A percentile compares a stretch with the other conserved stretches of the same genome.
Evolutionary conservation across 176 grass and related monocot genomes (phyloP).

Genomic region (Oryza glumipatula): DNA sequence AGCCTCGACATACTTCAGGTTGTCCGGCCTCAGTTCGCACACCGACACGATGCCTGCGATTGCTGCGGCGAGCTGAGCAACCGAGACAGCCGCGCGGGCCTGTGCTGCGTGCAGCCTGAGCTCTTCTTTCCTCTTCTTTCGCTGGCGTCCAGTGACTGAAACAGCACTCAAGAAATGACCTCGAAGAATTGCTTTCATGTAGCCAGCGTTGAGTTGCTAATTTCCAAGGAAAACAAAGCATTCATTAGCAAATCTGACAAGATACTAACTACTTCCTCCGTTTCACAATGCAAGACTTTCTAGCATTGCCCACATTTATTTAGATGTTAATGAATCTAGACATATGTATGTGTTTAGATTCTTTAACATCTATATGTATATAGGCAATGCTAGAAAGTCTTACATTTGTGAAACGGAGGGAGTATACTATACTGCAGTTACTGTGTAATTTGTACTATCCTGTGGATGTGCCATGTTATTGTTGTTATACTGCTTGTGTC

Average conservation of each 20-base stretch:
- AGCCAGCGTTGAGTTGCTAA: conserved; percentile 49
- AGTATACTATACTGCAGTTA: neutral
- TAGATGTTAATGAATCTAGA: too few relatives aligned
- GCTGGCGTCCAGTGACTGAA: conserved; percentile 44
- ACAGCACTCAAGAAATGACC: conserved; percentile 55
- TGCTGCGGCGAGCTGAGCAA: conserved; percentile 73
- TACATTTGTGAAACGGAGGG: too few relatives aligned
- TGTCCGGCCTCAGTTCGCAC: conserved; percentile 42
- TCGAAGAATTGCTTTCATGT: conserved; percentile 57
- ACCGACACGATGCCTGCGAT: conserved; percentile 64
- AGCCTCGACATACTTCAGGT: too few relatives aligned
- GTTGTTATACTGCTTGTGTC: neutral
- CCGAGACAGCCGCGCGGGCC: conserved; percentile 72
- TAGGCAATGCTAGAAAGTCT: too few relatives aligned
- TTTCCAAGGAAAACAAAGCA: neutral
- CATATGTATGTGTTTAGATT: too few relatives aligned
- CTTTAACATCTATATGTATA: too few relatives aligned
- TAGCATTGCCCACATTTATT: too few relatives aligned
- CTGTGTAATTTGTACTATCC: neutral
- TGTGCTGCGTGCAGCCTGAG: conserved; percentile 72
- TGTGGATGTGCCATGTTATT: neutral
- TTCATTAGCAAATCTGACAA: conserved; percentile 38
- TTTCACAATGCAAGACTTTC: too few relatives aligned
- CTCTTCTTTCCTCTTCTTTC: conserved; percentile 42
- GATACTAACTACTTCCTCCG: neutral